Evolutionary conservation across 371 early-diverging fungal species (phyloP).

Genomic region (Fennellomyces sp.): DNA sequence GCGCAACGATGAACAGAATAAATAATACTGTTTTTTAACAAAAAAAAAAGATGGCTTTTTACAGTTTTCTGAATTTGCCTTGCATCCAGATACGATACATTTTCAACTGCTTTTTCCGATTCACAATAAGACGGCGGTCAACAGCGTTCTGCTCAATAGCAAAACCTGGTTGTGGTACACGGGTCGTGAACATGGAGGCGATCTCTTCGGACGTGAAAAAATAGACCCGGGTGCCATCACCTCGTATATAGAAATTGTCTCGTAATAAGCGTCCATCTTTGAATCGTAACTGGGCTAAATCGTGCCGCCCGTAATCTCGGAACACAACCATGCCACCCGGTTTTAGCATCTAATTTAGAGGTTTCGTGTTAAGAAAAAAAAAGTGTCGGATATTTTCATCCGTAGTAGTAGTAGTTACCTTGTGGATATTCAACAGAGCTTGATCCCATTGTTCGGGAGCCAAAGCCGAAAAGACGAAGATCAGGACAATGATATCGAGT

Average conservation of each 20-base stretch:
- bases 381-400: too few species aligned
- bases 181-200: constrained; percentile 41
- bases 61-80: constrained; percentile 87
- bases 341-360: constrained; percentile 57
- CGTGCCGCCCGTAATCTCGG: constrained; percentile 89
- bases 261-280: constrained; percentile 52
- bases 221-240: constrained; percentile 79
- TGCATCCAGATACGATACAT: constrained; percentile 99
- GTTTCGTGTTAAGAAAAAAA: not conserved
- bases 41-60: not conserved
- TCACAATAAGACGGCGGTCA: constrained; percentile 94
- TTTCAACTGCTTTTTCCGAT: constrained; percentile 89
- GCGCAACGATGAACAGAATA: not conserved
- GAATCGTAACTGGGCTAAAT: constrained; percentile 89
- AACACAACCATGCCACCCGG: constrained; percentile 81
- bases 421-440: constrained; percentile 68
- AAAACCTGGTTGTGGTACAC: constrained; percentile 38
- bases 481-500: constrained; percentile 77
- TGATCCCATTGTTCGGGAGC: constrained; percentile 80
- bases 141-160: constrained; percentile 86
- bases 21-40: not conserved
- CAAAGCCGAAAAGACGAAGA: constrained; percentile 85
- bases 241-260: constrained; percentile 87
- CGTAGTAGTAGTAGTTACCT: constrained; percentile 30
- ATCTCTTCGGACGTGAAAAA: constrained; percentile 70